Evolutionary conservation across 208 protist genomes (phyloP).

Genomic region (Novymonas esmeraldas): DNA sequence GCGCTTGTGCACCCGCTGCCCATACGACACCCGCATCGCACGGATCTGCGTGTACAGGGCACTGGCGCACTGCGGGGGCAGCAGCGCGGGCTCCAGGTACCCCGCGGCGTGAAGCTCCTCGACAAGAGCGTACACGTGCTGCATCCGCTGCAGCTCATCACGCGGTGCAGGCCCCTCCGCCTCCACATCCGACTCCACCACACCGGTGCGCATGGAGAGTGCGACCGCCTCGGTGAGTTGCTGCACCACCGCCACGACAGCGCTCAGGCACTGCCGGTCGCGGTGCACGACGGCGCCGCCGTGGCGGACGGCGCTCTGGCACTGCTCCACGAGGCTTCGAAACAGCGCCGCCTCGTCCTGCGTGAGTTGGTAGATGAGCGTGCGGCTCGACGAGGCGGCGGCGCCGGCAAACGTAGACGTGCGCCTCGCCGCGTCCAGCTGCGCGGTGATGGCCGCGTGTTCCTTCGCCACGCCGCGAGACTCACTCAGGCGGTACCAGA

Average conservation of each 20-base stretch:
- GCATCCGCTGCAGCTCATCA: constrained; percentile 43
- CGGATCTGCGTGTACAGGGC: constrained; percentile 61
- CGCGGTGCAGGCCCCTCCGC: constrained; percentile 18
- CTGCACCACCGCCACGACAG: constrained; percentile 51
- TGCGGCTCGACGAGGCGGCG: constrained; percentile 31
- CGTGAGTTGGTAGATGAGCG: constrained; percentile 61
- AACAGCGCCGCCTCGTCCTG: constrained; percentile 66
- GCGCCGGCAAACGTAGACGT: constrained; percentile 17
- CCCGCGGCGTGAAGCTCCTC: constrained; percentile 59
- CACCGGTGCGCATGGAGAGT: constrained; percentile 42
- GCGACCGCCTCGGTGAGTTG: constrained; percentile 55
- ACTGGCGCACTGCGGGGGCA: constrained; percentile 46
- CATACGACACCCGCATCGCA: constrained; percentile 59
- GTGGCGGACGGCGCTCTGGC: constrained; percentile 39
- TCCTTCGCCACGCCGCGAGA: constrained; percentile 38
- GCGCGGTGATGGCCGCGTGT: constrained; percentile 46
- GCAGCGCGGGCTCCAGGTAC: constrained; percentile 51
- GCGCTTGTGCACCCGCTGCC: constrained; percentile 48
- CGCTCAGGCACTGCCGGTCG: constrained; percentile 46
- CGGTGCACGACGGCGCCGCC: constrained; percentile 59
- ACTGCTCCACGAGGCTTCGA: constrained; percentile 33
- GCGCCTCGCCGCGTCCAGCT: constrained; percentile 44
- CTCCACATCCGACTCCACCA: constrained; percentile 12
- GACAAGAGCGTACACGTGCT: constrained; percentile 58
- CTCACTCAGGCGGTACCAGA: constrained; percentile 61